Percentiles rank a stretch among this genome's conserved stretches.
These are phyloP conservation scores for Lachnellula subtilissima DNA, from an alignment of 2,329 filamentous ascomycete species.

Conservation along the genomic window DNA sequence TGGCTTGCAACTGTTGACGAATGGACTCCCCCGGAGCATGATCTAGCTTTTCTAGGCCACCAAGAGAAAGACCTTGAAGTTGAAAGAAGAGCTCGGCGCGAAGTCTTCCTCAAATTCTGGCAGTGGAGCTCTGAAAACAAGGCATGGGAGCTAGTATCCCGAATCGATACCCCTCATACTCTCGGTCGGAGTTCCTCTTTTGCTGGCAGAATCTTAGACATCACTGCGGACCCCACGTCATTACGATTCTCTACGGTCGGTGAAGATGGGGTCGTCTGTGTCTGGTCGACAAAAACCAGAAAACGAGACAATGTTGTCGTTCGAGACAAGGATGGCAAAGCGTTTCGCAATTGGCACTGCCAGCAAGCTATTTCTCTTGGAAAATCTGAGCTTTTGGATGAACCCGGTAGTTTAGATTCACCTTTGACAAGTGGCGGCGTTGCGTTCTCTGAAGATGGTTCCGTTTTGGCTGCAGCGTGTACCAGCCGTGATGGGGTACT, in stretches of 20 bases:
- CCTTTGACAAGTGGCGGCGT: conserved; percentile 52
- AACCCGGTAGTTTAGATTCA: conserved; percentile 23
- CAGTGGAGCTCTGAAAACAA: conserved; percentile 52
- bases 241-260: conserved; percentile 81
- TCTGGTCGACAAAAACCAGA: conserved; percentile 75
- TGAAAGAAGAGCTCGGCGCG: conserved; percentile 51
- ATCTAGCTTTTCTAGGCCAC: conserved; percentile 56
- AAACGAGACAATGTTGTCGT: conserved; percentile 63
- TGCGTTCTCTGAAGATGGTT: conserved; percentile 79
- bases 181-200: conserved; percentile 45
- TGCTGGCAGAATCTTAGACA: conserved; percentile 60
- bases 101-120: conserved; percentile 92
- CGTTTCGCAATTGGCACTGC: conserved; percentile 70
- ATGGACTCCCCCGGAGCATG: conserved; percentile 71
- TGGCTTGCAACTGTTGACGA: conserved; percentile 93
- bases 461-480: conserved; percentile 68
- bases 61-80: conserved; percentile 40
- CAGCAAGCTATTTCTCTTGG: conserved; percentile 51
- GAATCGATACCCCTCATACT: conserved; percentile 78
- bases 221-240: conserved; percentile 64
- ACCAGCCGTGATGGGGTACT: conserved; percentile 57
- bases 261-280: conserved; percentile 68
- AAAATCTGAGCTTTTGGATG: conserved; percentile 33
- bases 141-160: conserved; percentile 70
- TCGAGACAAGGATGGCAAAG: conserved; percentile 52